Evolutionary conservation across 768 basidiomycete species (phyloP).

Genomic region (Boletales sp.): DNA sequence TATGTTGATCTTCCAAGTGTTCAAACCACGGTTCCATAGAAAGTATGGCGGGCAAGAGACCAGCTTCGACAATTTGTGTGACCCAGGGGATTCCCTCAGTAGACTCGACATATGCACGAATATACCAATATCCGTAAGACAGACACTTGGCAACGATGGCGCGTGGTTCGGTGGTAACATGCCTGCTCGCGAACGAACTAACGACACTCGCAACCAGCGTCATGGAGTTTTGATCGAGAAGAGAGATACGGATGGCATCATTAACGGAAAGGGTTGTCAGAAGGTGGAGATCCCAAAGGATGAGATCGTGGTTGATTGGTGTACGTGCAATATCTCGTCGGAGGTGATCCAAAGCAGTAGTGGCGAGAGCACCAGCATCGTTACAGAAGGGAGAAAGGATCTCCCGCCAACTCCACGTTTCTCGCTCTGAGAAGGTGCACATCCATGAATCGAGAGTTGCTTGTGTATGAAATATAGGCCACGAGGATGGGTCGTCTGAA

Average conservation of each 20-base stretch:
- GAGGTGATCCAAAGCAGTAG: conserved; percentile 24
- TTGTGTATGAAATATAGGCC: conserved; percentile 6
- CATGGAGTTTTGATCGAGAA: conserved; percentile 23
- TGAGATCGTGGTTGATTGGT: conserved; percentile 23
- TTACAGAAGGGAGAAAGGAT: conserved; percentile 21
- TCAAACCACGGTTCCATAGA: conserved; percentile 25
- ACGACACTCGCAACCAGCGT: conserved; percentile 15
- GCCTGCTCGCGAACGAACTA: conserved; percentile 8
- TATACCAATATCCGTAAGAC: conserved; percentile 30
- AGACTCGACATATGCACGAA: conserved; percentile 25
- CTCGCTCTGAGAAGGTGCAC: conserved; percentile 20
- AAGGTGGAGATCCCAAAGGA: conserved; percentile 30
- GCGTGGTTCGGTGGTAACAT: conserved; percentile 1
- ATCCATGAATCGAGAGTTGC: conserved; percentile 26
- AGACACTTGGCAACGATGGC: conserved; percentile 21
- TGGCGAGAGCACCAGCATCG: conserved; percentile 15
- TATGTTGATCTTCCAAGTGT: conserved; percentile 12
- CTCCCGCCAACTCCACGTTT: conserved; percentile 27
- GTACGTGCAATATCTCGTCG: conserved; percentile 17
- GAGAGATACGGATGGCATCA: conserved; percentile 18
- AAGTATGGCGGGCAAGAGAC: conserved; percentile 24
- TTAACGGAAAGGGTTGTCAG: conserved; percentile 25
- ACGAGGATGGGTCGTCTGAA: conserved; percentile 1
- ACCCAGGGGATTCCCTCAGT: conserved; percentile 26
- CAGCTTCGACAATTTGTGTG: conserved; percentile 21